Evolutionary conservation across 2,329 filamentous ascomycete genomes (phyloP), one percentile per base, ranked within the genome.

Genomic region (Colletotrichum sp.): DNA sequence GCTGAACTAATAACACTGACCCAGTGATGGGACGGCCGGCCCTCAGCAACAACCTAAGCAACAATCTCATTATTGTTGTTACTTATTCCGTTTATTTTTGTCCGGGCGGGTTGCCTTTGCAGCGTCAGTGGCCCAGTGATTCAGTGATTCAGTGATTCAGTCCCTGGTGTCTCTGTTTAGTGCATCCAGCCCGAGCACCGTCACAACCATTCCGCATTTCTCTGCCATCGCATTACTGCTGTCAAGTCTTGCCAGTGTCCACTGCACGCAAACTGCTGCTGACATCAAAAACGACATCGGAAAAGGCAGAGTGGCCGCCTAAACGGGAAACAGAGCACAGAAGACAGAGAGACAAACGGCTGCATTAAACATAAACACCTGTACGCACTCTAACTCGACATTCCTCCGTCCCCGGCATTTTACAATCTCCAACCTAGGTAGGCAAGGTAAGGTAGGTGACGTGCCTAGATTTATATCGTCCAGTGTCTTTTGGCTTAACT

Each of bases 321-420:
- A 49, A 21, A 49, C 44, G 44, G 44, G 44, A 49, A 49, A 2
- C 59, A 32, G 18, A 32, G 28, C 24, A 9, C 15, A 62, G 10
- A 32, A 62, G 10, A 62, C 28, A 34, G 34, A 57, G 15, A 57
- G 36, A 32, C 39, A 39, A 67, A 68, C 28, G 44, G 32, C 66
- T 63, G 44, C 49, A 62, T 71, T 75, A 49, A 60, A 34, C 72
- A 30, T 74, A 49, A n/a, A 49, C 60, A 30, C n/a, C 28, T 55
- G 26, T 28, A 32, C 18, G 16, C 18, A 62, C 59, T 71, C 63
- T 55, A 34, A 62, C 60, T 63, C 55, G 24, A 60, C 72, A 75
- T 72, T 75, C 72, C 36, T 75, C 72, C 72, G 62, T 49, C 60
- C 62, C 32, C 72, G 62, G 72, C 68, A 75, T 16, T 30, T 10